Percentiles rank a stretch among this genome's conserved stretches.
Evolutionary conservation across 1,284 basidiomycete species (phyloP).

Genomic region (Fomitiporia mediterranea): DNA sequence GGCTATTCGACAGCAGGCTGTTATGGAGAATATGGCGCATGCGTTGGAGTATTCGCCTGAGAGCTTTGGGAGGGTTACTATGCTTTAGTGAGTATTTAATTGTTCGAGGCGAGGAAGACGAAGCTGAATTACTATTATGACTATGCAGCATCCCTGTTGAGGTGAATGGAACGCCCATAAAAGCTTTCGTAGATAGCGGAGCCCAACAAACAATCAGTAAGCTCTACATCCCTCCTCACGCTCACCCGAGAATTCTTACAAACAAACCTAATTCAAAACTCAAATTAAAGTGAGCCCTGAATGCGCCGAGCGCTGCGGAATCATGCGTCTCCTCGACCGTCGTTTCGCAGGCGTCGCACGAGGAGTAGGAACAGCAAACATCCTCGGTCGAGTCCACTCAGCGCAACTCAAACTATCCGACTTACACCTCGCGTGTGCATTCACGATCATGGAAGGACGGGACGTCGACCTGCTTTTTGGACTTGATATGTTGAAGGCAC

Average conservation of each 20-base stretch:
- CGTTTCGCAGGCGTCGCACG: slow-evolving; percentile 87
- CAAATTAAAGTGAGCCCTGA: slow-evolving; percentile 78
- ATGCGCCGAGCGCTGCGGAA: slow-evolving; percentile 88
- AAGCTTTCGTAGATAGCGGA: slow-evolving; percentile 97
- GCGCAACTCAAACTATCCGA: slow-evolving; percentile 88
- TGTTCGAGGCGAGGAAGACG: too few relatives aligned
- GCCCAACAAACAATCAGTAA: slow-evolving; percentile 95
- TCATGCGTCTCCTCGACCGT: slow-evolving; percentile 90
- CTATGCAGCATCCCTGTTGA: slow-evolving; percentile 79
- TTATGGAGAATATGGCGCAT: slow-evolving; percentile 88
- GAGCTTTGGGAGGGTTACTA: slow-evolving; percentile 89
- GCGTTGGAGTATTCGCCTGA: slow-evolving; percentile 92
- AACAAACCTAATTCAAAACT: slow-evolving; percentile 13
- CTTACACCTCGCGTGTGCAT: slow-evolving; percentile 84
- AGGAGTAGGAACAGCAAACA: slow-evolving; percentile 95
- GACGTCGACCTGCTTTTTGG: slow-evolving; percentile 94
- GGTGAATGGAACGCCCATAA: slow-evolving; percentile 86
- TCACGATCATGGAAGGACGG: slow-evolving; percentile 94
- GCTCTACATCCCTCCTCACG: too few relatives aligned
- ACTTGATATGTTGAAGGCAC: slow-evolving; percentile 97
- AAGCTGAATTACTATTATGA: too few relatives aligned
- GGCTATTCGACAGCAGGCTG: slow-evolving; percentile 84
- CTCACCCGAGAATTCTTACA: too few relatives aligned
- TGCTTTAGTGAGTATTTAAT: slow-evolving; percentile 87
- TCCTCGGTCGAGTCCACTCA: slow-evolving; percentile 91